These are phyloP conservation scores for Diaporthe caulivora DNA, from an alignment of 2,329 filamentous ascomycete species.

Conservation along the genomic window DNA sequence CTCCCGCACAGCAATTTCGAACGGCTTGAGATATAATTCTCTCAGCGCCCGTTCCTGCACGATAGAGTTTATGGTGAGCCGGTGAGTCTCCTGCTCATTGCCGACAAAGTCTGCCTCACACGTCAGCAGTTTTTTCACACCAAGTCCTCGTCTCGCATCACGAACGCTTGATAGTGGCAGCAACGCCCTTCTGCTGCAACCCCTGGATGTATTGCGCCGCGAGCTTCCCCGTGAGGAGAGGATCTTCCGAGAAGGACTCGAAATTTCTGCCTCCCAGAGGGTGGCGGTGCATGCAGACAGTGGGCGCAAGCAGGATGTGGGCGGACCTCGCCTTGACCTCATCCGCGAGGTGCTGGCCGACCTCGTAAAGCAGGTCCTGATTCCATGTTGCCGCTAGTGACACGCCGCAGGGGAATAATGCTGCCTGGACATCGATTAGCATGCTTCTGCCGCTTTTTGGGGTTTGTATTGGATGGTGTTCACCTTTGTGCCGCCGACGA, in stretches of 20 bases:
- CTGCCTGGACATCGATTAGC: constrained; percentile 64
- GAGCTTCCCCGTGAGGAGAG: constrained; percentile 79
- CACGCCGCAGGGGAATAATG: constrained; percentile 83
- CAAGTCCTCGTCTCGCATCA: constrained; percentile 38
- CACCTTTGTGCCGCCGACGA: constrained; percentile 75
- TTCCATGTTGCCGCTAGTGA: constrained; percentile 87
- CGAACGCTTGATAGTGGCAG: constrained; percentile 82
- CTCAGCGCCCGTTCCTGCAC: constrained; percentile 74
- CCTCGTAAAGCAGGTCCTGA: constrained; percentile 73
- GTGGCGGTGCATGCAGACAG: constrained; percentile 84
- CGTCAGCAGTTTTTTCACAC: constrained; percentile 36
- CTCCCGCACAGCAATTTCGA: constrained; percentile 78
- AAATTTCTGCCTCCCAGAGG: constrained; percentile 89
- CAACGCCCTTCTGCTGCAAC: constrained; percentile 79
- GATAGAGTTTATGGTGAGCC: constrained; percentile 73
- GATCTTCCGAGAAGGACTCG: constrained; percentile 89
- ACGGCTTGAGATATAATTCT: constrained; percentile 80
- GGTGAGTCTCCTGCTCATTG: constrained; percentile 80
- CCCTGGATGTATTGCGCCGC: constrained; percentile 80
- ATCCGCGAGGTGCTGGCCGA: constrained; percentile 78
- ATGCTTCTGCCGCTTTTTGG: background rate
- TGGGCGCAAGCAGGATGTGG: constrained; percentile 80
- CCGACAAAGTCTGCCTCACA: constrained; percentile 68
- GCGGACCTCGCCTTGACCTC: constrained; percentile 81
- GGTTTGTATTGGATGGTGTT: constrained; percentile 39